phyloP scores from a whole-genome alignment of 139 green algal species.

The Tetradesmus lagerheimii region DNA sequence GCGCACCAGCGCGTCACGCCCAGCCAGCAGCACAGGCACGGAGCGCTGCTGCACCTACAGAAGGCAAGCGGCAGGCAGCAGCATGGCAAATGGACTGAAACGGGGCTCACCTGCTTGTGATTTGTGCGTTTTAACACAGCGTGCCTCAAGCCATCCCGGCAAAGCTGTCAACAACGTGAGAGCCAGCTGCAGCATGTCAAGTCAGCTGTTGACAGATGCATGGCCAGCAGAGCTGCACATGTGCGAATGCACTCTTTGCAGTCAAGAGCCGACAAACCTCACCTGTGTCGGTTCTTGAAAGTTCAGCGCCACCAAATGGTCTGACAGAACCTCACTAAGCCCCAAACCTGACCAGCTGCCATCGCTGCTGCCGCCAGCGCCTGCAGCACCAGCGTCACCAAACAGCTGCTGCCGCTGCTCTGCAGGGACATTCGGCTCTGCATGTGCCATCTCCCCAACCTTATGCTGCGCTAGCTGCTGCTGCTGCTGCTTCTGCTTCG shows the following conservation, averaged over 20 bases:
- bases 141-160: too few species aligned
- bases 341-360: conserved; percentile 62
- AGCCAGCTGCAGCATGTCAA: too few species aligned
- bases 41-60: conserved; percentile 43
- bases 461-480: conserved; percentile 23
- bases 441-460: conserved; percentile 51
- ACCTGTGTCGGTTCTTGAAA: conserved; percentile 75
- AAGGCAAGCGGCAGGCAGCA: neutral
- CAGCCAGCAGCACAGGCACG: conserved; percentile 59
- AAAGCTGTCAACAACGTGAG: too few species aligned
- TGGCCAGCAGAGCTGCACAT: too few species aligned
- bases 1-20: conserved; percentile 77
- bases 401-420: conserved; percentile 51
- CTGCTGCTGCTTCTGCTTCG: conserved; percentile 23
- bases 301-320: conserved; percentile 67
- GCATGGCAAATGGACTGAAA: neutral
- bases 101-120: too few species aligned
- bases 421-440: conserved; percentile 46
- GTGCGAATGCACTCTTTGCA: too few species aligned
- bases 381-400: conserved; percentile 30
- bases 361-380: neutral
- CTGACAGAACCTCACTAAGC: conserved; percentile 54
- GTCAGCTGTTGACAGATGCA: too few species aligned
- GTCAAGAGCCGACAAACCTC: too few species aligned
- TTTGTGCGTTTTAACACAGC: too few species aligned